These are phyloP conservation scores for Leccinum barrowsii DNA, from an alignment of 768 basidiomycete genomes.

Conservation along the genomic window DNA sequence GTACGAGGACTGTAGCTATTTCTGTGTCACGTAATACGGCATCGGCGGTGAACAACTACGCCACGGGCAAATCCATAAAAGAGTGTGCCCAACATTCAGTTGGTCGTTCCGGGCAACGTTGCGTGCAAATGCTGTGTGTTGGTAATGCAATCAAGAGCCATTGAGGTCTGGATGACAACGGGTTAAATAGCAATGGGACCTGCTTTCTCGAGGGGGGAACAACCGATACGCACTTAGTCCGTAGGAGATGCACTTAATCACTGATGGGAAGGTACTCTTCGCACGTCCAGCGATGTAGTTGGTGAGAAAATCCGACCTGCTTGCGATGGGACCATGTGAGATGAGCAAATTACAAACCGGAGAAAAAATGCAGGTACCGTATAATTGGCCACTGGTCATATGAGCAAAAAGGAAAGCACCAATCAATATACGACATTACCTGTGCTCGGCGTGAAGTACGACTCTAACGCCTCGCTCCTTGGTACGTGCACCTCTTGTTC, in stretches of 20 bases:
- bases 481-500: conserved; percentile 46
- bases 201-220: too few species aligned
- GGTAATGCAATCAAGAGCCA: too few species aligned
- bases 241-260: conserved; percentile 83
- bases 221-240: conserved; percentile 37
- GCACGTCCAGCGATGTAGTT: conserved; percentile 60
- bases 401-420: neutral
- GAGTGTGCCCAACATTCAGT: too few species aligned
- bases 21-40: too few species aligned
- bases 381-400: conserved; percentile 62
- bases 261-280: conserved; percentile 53
- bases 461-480: conserved; percentile 61
- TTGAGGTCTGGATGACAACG: too few species aligned
- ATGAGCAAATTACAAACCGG: neutral
- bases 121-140: too few species aligned
- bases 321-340: conserved; percentile 34
- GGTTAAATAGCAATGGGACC: too few species aligned
- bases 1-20: too few species aligned
- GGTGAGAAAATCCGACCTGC: conserved; percentile 84
- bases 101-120: too few species aligned
- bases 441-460: conserved; percentile 85
- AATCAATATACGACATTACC: conserved; percentile 29
- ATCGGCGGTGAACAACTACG: too few species aligned
- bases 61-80: too few species aligned
- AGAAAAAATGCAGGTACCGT: conserved; percentile 38